phyloP scores from a whole-genome alignment of 495 filamentous ascomycete genomes.

The Talaromyces liani region DNA sequence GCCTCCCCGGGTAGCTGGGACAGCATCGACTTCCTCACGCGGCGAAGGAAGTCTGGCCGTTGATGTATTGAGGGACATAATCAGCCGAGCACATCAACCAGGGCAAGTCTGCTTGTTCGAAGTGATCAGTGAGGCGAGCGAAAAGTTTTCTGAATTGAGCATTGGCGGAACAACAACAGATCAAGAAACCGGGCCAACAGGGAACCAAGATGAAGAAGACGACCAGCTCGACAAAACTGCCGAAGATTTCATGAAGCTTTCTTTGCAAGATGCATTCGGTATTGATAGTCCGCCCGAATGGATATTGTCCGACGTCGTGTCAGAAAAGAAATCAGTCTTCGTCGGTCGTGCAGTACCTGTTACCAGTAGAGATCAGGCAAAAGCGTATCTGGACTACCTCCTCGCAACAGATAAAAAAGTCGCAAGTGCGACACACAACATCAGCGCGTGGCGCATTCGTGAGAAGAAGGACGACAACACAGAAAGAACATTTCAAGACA shows the following conservation, averaged over 20 bases:
- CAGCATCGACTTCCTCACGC: conserved; percentile 35
- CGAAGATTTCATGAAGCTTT: conserved; percentile 20
- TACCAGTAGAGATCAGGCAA: conserved; percentile 58
- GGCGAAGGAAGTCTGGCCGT: conserved; percentile 65
- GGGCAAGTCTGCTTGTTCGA: conserved; percentile 86
- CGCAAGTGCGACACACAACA: conserved; percentile 86
- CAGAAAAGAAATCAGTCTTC: conserved; percentile 85
- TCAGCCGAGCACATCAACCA: conserved; percentile 56
- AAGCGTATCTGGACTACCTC: conserved; percentile 61
- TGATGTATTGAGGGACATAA: conserved; percentile 54
- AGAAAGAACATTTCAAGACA: conserved; percentile 71
- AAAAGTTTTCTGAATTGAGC: conserved; percentile 39
- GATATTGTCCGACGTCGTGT: conserved; percentile 60
- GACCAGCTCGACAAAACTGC: conserved; percentile 10
- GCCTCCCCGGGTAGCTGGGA: conserved; percentile 64
- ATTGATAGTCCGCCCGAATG: conserved; percentile 50
- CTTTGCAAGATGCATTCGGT: conserved; percentile 26
- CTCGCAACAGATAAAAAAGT: conserved; percentile 73
- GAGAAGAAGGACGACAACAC: conserved; percentile 20
- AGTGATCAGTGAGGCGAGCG: conserved; percentile 55
- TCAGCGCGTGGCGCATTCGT: conserved; percentile 60
- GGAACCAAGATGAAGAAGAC: conserved; percentile 9
- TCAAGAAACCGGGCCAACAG: conserved; percentile 5
- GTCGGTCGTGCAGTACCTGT: conserved; percentile 67
- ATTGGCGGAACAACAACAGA: conserved; percentile 20